Evolutionary conservation across 495 filamentous ascomycete genomes (phyloP), one percentile per base, ranked within the genome.

Genomic region (Sporormia fimetaria): DNA sequence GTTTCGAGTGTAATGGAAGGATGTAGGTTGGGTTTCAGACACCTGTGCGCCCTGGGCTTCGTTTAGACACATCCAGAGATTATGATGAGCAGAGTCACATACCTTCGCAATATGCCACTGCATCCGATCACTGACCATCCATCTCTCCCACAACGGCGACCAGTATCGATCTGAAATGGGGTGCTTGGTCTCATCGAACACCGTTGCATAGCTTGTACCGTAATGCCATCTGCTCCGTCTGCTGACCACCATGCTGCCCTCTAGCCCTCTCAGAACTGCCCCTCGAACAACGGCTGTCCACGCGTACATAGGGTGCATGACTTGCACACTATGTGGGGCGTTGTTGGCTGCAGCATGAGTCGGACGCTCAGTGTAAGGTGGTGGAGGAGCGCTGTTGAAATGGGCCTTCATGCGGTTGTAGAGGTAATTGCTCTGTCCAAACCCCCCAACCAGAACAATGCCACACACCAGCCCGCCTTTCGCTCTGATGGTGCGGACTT

Each of bases 81-180:
- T 20, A 30, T 4, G 10, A 4, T 40, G 17, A 11, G n/a, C 7
- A 14, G 15, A 7, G 21, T 1, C 11, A 56, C 65, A 52, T 44
- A 79, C 77, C 66, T 78, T 81, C 8, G 74, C 71, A 57, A 80
- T 81, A 61, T 82, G 80, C 80, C 80, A 84, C 52, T 83, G 78
- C 80, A 84, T 83, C 33, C 80, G 67, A 60, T 84, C 80, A 39
- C 67, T 73, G 11, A 84, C 77, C 80, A 84, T 84, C 78, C 78
- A 84, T 21, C 80, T 56, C 59, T 84, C 80, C 80, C 80, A 84
- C 24, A 84, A 49, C 9, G 80, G 80, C 40, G 68, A 74, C 80
- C 80, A 84, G 51, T 84, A 84, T 25, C 80, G 58, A 46, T 84
- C 80, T 21, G 58, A 65, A 5, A 81, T 68, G 11, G 68, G 66